These are phyloP conservation scores for Candida tropicalis DNA, from an alignment of 1,139 yeast species.

Conservation along the genomic window DNA sequence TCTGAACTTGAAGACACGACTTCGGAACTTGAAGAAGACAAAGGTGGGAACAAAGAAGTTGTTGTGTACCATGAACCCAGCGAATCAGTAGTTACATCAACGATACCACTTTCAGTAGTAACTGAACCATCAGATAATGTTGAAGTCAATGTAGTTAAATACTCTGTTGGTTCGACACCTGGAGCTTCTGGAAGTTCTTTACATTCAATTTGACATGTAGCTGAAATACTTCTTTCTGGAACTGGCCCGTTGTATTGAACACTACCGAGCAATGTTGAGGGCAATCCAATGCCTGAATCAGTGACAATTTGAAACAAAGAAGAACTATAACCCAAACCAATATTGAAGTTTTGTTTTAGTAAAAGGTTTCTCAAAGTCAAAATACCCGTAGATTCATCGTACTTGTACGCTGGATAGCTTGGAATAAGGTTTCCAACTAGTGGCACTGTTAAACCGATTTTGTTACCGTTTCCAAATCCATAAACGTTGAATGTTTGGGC, in stretches of 20 bases:
- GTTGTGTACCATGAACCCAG: constrained; percentile 10
- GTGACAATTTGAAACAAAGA: constrained; percentile 14
- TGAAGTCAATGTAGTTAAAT: not conserved
- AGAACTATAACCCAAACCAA: constrained; percentile 24
- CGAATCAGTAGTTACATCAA: constrained; percentile 5
- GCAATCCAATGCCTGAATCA: constrained; percentile 18
- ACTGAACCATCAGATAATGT: constrained; percentile 4
- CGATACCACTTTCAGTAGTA: constrained; percentile 2
- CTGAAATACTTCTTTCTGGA: constrained; percentile 18
- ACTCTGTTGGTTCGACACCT: constrained; percentile 1
- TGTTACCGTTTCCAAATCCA: constrained; percentile 30
- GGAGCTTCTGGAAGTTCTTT: constrained; percentile 14
- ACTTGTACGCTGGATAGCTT: constrained; percentile 14
- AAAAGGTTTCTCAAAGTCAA: constrained; percentile 18
- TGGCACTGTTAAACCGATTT: constrained; percentile 22
- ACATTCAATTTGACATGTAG: constrained; percentile 17
- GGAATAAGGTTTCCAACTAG: constrained; percentile 14
- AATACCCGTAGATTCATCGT: constrained; percentile 22
- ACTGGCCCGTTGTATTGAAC: constrained; percentile 22
- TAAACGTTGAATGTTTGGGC: constrained; percentile 27
- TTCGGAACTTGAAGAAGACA: not conserved
- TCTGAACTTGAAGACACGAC: not conserved
- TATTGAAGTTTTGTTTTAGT: constrained; percentile 19
- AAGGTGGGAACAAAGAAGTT: constrained; percentile 10
- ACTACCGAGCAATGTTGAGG: constrained; percentile 9